Percentiles rank a stretch among this genome's conserved stretches.
phyloP scores from a whole-genome alignment of 768 basidiomycete species.

The Tylopilus sp. region DNA sequence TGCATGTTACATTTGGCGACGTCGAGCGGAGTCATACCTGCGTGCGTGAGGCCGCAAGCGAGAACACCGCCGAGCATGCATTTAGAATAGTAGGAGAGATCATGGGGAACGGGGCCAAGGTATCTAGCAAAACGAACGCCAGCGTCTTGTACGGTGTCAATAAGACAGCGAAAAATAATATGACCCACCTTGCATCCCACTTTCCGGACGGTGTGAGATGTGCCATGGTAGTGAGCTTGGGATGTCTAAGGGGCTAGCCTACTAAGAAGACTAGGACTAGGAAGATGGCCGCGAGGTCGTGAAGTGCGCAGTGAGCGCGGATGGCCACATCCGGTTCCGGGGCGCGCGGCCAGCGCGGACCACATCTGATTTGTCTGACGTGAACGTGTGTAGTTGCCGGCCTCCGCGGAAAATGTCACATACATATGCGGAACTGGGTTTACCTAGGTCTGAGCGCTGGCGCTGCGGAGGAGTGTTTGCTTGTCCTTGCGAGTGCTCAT shows the following conservation, averaged over 20 bases:
- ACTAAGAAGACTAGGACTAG: background rate
- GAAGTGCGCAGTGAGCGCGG: too few relatives aligned
- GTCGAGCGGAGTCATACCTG: constrained; percentile 82
- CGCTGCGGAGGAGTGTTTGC: too few relatives aligned
- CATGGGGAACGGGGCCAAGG: constrained; percentile 73
- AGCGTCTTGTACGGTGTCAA: background rate
- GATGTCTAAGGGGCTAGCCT: background rate
- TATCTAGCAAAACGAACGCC: constrained; percentile 38
- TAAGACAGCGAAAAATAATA: background rate
- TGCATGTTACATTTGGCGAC: constrained; percentile 93
- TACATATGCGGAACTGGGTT: too few relatives aligned
- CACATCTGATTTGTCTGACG: too few relatives aligned
- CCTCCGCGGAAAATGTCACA: too few relatives aligned
- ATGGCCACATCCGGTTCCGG: too few relatives aligned
- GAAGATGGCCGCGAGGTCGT: background rate
- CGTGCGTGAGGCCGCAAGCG: constrained; percentile 87
- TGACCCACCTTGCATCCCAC: constrained; percentile 13
- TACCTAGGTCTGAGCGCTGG: too few relatives aligned
- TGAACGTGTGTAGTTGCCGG: too few relatives aligned
- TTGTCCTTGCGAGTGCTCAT: too few relatives aligned
- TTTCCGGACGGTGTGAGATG: constrained; percentile 17
- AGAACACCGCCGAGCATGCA: constrained; percentile 86
- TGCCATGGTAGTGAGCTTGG: constrained; percentile 2
- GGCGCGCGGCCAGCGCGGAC: too few relatives aligned
- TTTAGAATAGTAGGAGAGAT: constrained; percentile 73